phyloP scores from a whole-genome alignment of 306 rosid genomes.

The Carpinus viminea region DNA sequence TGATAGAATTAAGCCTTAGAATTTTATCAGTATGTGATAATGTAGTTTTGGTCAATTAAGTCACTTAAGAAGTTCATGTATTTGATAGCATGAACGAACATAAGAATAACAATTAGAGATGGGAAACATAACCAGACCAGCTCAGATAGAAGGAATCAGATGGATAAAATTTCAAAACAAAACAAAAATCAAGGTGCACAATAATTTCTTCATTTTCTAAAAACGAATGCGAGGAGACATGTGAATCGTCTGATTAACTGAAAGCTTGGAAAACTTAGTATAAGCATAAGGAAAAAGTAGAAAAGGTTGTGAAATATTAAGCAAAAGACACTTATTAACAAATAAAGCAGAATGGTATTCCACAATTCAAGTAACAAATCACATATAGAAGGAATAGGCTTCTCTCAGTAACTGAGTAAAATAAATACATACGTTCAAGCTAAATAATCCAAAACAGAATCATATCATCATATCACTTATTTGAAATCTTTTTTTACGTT shows the following conservation, averaged over 20 bases:
- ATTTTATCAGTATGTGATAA: background rate
- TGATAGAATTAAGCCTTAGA: background rate
- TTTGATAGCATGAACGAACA: background rate
- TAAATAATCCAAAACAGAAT: background rate
- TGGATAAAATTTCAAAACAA: background rate
- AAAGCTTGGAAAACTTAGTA: background rate
- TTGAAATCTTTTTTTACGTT: background rate
- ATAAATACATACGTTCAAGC: background rate
- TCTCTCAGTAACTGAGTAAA: background rate
- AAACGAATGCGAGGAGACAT: background rate
- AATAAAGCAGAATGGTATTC: background rate
- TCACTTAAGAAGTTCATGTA: background rate
- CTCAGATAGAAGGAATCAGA: background rate
- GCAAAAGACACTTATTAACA: background rate
- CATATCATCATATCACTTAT: background rate
- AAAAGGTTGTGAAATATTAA: background rate
- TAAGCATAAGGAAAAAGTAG: background rate
- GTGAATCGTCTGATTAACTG: background rate
- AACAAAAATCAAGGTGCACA: background rate
- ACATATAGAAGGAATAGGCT: background rate
- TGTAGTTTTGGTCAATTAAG: background rate
- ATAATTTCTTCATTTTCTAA: background rate
- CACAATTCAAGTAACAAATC: background rate
- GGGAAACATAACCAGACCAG: background rate
- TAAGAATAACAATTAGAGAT: background rate